Percentiles rank a stretch among this genome's conserved stretches.
phyloP scores from a whole-genome alignment of 2,329 filamentous ascomycete species.

The Alternaria alternata region DNA sequence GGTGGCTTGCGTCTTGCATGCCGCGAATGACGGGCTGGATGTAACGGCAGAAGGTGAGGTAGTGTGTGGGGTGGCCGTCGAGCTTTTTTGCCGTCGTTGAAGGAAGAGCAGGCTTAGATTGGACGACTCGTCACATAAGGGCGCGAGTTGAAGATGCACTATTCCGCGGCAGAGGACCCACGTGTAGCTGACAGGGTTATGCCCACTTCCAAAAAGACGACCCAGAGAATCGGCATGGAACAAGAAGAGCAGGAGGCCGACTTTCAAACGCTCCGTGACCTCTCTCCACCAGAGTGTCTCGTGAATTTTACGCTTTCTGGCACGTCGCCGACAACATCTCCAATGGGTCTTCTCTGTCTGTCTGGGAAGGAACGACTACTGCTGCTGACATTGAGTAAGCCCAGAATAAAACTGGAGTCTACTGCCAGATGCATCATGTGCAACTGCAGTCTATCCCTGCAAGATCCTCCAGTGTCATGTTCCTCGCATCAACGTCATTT shows the following conservation, averaged over 20 bases:
- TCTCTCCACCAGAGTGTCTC: constrained; percentile 13
- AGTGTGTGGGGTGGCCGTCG: constrained; percentile 9
- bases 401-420: neutral
- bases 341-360: neutral
- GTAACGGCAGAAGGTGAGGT: constrained; percentile 17
- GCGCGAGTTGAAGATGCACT: constrained; percentile 10
- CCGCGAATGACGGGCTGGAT: constrained; percentile 7
- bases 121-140: constrained; percentile 13
- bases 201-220: constrained; percentile 14
- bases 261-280: constrained; percentile 19
- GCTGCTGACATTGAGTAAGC: neutral
- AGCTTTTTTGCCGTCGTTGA: constrained; percentile 1
- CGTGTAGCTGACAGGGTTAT: constrained; percentile 24
- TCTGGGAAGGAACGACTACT: neutral
- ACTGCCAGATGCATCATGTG: neutral
- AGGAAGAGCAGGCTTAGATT: constrained; percentile 4
- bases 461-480: neutral
- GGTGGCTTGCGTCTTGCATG: constrained; percentile 24
- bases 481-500: constrained; percentile 9
- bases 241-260: constrained; percentile 10
- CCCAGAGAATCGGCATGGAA: constrained; percentile 23
- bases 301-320: neutral
- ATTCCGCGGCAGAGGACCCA: constrained; percentile 26
- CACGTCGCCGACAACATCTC: neutral
- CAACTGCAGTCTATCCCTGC: constrained; percentile 1